A percentile compares a stretch with the other conserved stretches of the same genome.
Evolutionary conservation across 1,284 basidiomycete species (phyloP).

Genomic region (Porodaedalea pini): DNA sequence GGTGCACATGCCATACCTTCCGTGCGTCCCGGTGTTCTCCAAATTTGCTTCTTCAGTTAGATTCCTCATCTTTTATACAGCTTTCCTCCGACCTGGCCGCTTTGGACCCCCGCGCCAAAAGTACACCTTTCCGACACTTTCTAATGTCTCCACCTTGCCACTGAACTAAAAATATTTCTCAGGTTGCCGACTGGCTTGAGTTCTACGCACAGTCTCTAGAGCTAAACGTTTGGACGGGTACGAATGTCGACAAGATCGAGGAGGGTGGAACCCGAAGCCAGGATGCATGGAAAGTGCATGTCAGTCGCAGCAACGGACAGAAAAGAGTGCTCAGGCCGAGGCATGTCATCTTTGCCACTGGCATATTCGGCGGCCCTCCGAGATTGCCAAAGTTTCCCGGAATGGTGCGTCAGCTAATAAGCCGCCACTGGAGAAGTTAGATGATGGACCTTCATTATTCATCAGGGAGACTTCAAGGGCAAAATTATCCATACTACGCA

Average conservation of each 20-base stretch:
- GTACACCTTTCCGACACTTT: slow-evolving; percentile 30
- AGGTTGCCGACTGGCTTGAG: slow-evolving; percentile 70
- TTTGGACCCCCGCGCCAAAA: slow-evolving; percentile 50
- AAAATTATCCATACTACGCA: slow-evolving; percentile 51
- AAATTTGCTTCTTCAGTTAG: background rate
- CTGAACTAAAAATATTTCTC: background rate
- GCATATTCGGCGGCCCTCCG: slow-evolving; percentile 34
- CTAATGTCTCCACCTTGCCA: slow-evolving; percentile 20
- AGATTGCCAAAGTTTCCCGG: slow-evolving; percentile 27
- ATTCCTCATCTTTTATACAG: slow-evolving; percentile 20
- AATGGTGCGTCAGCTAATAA: background rate
- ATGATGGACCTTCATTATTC: background rate
- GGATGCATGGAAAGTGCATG: slow-evolving; percentile 34
- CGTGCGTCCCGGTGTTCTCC: slow-evolving; percentile 33
- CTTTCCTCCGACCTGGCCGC: slow-evolving; percentile 38
- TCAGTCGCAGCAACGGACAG: slow-evolving; percentile 27
- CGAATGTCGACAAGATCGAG: slow-evolving; percentile 29
- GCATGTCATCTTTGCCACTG: slow-evolving; percentile 33
- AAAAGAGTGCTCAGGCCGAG: slow-evolving; percentile 30
- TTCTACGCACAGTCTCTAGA: slow-evolving; percentile 61
- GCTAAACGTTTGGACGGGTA: slow-evolving; percentile 62
- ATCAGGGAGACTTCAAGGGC: slow-evolving; percentile 53
- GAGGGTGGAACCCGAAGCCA: slow-evolving; percentile 27
- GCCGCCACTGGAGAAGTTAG: background rate
- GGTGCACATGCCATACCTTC: slow-evolving; percentile 55